Percentiles rank a stretch among this genome's conserved stretches.
Conservation (phyloP, 2,329 filamentous ascomycete genomes). For the Monilinia laxa region DNA sequence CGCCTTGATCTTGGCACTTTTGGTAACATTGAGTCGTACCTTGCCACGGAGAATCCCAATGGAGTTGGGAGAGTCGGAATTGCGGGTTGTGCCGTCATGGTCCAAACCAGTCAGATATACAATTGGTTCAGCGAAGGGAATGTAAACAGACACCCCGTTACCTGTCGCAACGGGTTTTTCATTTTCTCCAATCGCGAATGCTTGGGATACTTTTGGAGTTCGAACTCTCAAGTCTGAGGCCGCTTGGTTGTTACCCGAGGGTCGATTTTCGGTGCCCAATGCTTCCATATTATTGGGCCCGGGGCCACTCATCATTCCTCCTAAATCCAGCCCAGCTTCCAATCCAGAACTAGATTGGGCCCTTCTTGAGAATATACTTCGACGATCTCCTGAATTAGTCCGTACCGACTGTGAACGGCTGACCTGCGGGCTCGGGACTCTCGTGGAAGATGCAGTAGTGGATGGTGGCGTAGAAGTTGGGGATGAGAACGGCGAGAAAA, state of each 20-base stretch:
- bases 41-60: conserved; percentile 85
- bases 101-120: conserved; percentile 76
- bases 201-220: conserved; percentile 7
- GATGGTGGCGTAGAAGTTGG: conserved; percentile 23
- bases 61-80: conserved; percentile 32
- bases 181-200: conserved; percentile 43
- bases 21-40: conserved; percentile 77
- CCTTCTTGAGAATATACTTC: conserved; percentile 34
- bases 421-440: conserved; percentile 32
- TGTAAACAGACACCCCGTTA: conserved; percentile 71
- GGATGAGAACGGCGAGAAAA: conserved; percentile 36
- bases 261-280: not conserved
- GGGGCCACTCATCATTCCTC: conserved; percentile 29
- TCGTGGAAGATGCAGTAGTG: conserved; percentile 26
- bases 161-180: conserved; percentile 71
- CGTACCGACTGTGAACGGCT: conserved; percentile 29
- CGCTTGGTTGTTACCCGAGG: conserved; percentile 4
- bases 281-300: conserved; percentile 25
- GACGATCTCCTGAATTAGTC: conserved; percentile 29
- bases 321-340: conserved; percentile 20
- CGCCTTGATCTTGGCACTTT: conserved; percentile 89
- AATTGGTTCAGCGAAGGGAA: conserved; percentile 75
- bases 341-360: conserved; percentile 21
- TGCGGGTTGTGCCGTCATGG: conserved; percentile 47
- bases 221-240: conserved; percentile 14